Conservation (phyloP, 2,329 filamentous ascomycete genomes). For the Amylocarpus encephaloides region DNA sequence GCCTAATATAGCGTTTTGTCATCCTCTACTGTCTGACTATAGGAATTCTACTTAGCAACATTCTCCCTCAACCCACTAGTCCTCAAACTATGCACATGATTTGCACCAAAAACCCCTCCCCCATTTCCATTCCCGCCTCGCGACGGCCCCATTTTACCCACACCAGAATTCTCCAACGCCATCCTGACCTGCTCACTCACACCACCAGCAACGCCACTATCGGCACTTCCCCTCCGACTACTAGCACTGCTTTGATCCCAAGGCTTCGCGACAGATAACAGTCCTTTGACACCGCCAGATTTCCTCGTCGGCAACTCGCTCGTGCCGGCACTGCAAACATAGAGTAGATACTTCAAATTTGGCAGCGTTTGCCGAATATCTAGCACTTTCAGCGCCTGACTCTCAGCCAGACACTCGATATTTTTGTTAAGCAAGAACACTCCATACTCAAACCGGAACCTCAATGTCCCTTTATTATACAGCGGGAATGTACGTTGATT, state of each 20-base stretch:
- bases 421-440: constrained; percentile 97
- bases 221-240: constrained; percentile 28
- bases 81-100: constrained; percentile 24
- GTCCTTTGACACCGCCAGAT: constrained; percentile 52
- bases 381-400: constrained; percentile 69
- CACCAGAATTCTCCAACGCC: constrained; percentile 24
- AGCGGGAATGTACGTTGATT: constrained; percentile 69
- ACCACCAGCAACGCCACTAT: constrained; percentile 20
- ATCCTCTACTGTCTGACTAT: not conserved
- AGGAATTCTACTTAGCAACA: constrained; percentile 10
- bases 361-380: constrained; percentile 89
- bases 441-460: constrained; percentile 91
- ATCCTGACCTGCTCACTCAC: constrained; percentile 22
- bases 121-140: not conserved
- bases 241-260: constrained; percentile 14
- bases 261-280: constrained; percentile 41
- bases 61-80: constrained; percentile 32
- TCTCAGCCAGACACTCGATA: constrained; percentile 63
- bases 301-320: constrained; percentile 57
- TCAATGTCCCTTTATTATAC: constrained; percentile 62
- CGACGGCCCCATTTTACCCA: not conserved
- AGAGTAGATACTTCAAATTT: constrained; percentile 88
- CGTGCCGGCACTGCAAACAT: constrained; percentile 76
- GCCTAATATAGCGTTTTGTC: not conserved
- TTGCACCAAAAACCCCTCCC: constrained; percentile 14